phyloP scores from a whole-genome alignment of 768 basidiomycete species.

The Symmetrospora coprosmae region DNA sequence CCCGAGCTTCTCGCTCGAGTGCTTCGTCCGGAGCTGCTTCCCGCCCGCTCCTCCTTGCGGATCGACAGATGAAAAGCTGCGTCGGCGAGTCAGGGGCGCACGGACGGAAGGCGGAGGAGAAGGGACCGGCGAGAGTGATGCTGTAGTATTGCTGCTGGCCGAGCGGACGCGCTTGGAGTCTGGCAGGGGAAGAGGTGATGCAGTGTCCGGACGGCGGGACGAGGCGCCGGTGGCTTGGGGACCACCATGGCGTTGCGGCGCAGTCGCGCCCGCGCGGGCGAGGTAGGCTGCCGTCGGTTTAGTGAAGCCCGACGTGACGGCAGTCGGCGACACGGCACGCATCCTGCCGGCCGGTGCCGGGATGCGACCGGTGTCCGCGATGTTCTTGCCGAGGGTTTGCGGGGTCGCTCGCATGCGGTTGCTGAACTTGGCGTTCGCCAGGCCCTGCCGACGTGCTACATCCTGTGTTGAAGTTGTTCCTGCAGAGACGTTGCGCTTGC shows the following conservation, averaged over 20 bases:
- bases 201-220: not conserved
- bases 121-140: not conserved
- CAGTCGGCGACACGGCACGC: not conserved
- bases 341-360: not conserved
- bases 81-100: not conserved
- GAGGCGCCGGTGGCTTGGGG: not conserved
- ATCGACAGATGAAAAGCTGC: constrained; percentile 4
- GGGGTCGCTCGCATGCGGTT: constrained; percentile 20
- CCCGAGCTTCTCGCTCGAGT: constrained; percentile 13
- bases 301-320: not conserved
- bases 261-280: not conserved
- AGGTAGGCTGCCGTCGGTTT: constrained; percentile 10
- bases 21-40: constrained; percentile 7
- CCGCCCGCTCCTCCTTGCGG: not conserved
- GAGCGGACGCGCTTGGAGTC: constrained; percentile 4
- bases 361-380: not conserved
- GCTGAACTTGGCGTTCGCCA: constrained; percentile 25
- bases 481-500: not conserved
- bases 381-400: not conserved
- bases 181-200: not conserved
- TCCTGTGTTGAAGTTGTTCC: constrained; percentile 7
- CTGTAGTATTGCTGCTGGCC: not conserved
- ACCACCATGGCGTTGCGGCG: not conserved
- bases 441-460: not conserved
- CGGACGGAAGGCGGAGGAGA: not conserved